Conservation (phyloP, 2,329 filamentous ascomycete species). For the Juglanconis juglandina region DNA sequence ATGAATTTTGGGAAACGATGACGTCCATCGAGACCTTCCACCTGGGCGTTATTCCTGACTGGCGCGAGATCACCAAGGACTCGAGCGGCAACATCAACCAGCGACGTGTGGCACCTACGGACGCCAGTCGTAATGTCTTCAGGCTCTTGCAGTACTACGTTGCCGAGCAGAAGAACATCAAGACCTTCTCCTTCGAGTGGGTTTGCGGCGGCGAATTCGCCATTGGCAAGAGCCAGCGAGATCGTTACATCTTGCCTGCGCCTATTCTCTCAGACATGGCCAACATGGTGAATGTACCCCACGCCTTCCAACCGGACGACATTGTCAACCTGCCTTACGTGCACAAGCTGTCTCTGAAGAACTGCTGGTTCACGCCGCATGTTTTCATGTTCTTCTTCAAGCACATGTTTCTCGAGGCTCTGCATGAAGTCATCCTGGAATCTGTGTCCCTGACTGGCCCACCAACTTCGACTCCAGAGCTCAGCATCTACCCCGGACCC, state of each 20-base stretch:
- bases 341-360: slow-evolving; percentile 59
- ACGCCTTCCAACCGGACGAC: slow-evolving; percentile 25
- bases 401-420: slow-evolving; percentile 40
- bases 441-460: slow-evolving; percentile 62
- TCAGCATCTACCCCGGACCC: slow-evolving; percentile 12
- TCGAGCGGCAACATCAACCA: slow-evolving; percentile 42
- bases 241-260: slow-evolving; percentile 59
- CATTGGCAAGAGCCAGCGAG: slow-evolving; percentile 57
- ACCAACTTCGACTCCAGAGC: slow-evolving; percentile 22
- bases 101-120: slow-evolving; percentile 42
- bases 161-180: slow-evolving; percentile 46
- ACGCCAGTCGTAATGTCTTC: slow-evolving; percentile 50
- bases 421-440: slow-evolving; percentile 57
- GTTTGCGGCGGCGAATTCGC: slow-evolving; percentile 65
- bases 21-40: slow-evolving; percentile 52
- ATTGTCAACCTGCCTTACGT: slow-evolving; percentile 55
- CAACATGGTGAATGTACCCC: slow-evolving; percentile 26
- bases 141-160: slow-evolving; percentile 50
- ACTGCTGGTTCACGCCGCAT: slow-evolving; percentile 65
- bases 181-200: slow-evolving; percentile 63
- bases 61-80: slow-evolving; percentile 56
- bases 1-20: slow-evolving; percentile 61
- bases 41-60: slow-evolving; percentile 62
- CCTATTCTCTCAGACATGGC: slow-evolving; percentile 43
- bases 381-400: slow-evolving; percentile 51